These are phyloP conservation scores for Pichia sporocuriosa DNA, from an alignment of 805 yeast genomes.

Conservation along the genomic window DNA sequence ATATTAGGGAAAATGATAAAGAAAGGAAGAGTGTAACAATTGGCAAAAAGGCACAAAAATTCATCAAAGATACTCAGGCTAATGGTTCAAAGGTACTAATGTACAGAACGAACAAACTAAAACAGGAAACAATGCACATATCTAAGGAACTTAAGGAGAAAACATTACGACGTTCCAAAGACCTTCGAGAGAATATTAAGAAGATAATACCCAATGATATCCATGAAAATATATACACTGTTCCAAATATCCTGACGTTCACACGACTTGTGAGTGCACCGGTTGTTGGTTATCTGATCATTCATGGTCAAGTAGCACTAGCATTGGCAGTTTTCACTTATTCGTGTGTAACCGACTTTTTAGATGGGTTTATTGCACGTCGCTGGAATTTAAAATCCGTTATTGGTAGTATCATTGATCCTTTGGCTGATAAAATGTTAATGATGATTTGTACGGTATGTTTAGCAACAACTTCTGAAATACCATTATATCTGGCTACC, in stretches of 20 bases:
- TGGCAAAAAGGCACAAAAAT: slow-evolving; percentile 1
- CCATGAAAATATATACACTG: slow-evolving; percentile 63
- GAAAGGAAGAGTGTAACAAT: neutral
- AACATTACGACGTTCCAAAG: slow-evolving; percentile 9
- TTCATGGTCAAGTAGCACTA: slow-evolving; percentile 51
- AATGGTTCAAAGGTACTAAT: slow-evolving; percentile 10
- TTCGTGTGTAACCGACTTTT: slow-evolving; percentile 83
- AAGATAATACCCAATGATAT: slow-evolving; percentile 29
- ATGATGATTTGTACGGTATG: slow-evolving; percentile 84
- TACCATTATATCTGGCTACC: slow-evolving; percentile 64
- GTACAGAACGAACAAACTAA: slow-evolving; percentile 1
- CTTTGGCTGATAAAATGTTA: slow-evolving; percentile 87
- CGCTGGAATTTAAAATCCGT: slow-evolving; percentile 67
- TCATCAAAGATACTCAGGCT: slow-evolving; percentile 6
- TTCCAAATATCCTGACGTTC: slow-evolving; percentile 82
- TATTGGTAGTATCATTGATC: slow-evolving; percentile 88
- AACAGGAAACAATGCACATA: slow-evolving; percentile 7
- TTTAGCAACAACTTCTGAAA: slow-evolving; percentile 55
- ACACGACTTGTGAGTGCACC: slow-evolving; percentile 83
- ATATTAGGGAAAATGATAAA: neutral
- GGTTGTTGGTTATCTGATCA: slow-evolving; percentile 68
- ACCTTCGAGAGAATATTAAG: slow-evolving; percentile 24
- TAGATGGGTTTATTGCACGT: slow-evolving; percentile 91
- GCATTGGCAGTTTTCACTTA: slow-evolving; percentile 75
- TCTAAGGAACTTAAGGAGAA: slow-evolving; percentile 1